phyloP scores from a whole-genome alignment of 306 rosid genomes.

The Urtica urens region DNA sequence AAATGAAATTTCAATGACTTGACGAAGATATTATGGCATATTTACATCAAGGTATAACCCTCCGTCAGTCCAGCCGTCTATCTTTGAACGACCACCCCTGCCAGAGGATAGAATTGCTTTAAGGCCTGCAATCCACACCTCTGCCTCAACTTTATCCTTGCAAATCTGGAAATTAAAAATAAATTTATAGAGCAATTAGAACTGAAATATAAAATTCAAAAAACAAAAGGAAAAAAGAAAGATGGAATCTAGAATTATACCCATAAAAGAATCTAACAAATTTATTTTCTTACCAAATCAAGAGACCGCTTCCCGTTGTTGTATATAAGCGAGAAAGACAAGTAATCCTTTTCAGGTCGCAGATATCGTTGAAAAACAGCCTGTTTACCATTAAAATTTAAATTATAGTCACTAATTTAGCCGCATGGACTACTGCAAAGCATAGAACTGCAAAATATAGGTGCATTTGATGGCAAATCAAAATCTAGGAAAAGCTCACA shows the following conservation, averaged over 20 bases:
- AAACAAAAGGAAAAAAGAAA: too few relatives aligned
- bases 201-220: conserved; percentile 6
- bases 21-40: too few relatives aligned
- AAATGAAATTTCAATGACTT: conserved; percentile 14
- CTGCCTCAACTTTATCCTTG: conserved; percentile 94
- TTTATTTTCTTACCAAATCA: conserved; percentile 67
- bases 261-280: conserved; percentile 11
- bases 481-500: conserved; percentile 37
- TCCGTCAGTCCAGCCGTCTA: conserved; percentile 97
- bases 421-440: too few relatives aligned
- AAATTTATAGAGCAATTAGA: not conserved
- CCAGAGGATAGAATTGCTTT: conserved; percentile 70
- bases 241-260: too few relatives aligned
- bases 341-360: conserved; percentile 81
- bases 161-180: conserved; percentile 52
- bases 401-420: too few relatives aligned
- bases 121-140: conserved; percentile 92
- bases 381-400: conserved; percentile 36
- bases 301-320: conserved; percentile 83
- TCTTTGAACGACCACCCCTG: conserved; percentile 94
- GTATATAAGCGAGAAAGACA: conserved; percentile 88
- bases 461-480: conserved; percentile 8
- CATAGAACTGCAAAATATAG: conserved; percentile 7
- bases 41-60: conserved; percentile 85
- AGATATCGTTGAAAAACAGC: conserved; percentile 83